Conservation (phyloP, 495 filamentous ascomycete genomes). For the Daldinia concentrica region DNA sequence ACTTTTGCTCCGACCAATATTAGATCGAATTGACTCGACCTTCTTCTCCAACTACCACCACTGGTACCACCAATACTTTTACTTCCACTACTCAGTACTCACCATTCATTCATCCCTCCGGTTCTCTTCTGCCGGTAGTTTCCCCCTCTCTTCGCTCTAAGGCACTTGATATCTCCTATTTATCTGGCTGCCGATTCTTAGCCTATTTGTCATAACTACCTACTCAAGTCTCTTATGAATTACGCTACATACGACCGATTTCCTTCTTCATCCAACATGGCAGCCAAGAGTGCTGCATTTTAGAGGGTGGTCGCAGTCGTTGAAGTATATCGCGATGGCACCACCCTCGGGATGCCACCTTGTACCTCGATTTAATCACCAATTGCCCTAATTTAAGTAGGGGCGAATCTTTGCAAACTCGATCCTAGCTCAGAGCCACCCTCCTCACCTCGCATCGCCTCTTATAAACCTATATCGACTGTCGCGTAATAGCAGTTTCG, state of each 20-base stretch:
- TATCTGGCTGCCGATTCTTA: slow-evolving; percentile 29
- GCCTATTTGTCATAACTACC: slow-evolving; percentile 32
- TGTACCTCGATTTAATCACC: slow-evolving; percentile 19
- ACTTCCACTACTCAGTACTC: background rate
- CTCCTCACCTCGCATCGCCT: background rate
- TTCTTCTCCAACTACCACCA: background rate
- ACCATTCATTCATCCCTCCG: slow-evolving; percentile 12
- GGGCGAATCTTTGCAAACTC: slow-evolving; percentile 12
- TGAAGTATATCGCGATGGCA: slow-evolving; percentile 59
- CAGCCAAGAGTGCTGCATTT: slow-evolving; percentile 54
- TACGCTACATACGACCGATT: slow-evolving; percentile 25
- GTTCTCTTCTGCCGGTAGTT: slow-evolving; percentile 26
- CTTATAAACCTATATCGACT: slow-evolving; percentile 21
- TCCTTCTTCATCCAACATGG: slow-evolving; percentile 49
- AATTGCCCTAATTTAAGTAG: slow-evolving; percentile 33
- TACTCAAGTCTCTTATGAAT: slow-evolving; percentile 29
- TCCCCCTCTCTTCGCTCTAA: slow-evolving; percentile 22
- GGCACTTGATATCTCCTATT: slow-evolving; percentile 28
- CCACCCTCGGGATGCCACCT: slow-evolving; percentile 55
- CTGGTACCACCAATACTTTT: background rate
- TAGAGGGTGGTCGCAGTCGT: slow-evolving; percentile 61
- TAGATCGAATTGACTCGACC: slow-evolving; percentile 22
- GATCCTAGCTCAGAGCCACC: background rate
- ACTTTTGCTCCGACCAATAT: slow-evolving; percentile 2
- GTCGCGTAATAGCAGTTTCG: slow-evolving; percentile 35